Percentiles rank a stretch among this genome's conserved stretches.
Conservation (phyloP, 805 yeast genomes). For the Lipomyces orientalis region DNA sequence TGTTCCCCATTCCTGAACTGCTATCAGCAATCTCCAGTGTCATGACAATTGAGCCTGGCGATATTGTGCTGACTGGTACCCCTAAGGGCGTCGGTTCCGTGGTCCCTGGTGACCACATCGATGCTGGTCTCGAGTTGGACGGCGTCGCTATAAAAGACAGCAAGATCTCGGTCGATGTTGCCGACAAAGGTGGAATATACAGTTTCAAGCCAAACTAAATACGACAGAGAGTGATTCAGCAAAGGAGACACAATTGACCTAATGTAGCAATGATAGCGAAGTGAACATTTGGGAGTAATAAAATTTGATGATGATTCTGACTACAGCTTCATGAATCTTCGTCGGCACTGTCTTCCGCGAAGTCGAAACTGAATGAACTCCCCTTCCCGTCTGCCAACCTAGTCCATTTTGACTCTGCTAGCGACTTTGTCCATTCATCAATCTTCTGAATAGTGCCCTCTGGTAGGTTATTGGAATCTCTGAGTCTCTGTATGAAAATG, state of each 20-base stretch:
- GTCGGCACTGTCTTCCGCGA: conserved; percentile 29
- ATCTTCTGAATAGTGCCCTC: conserved; percentile 41
- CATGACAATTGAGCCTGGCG: conserved; percentile 91
- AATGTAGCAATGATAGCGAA: neutral
- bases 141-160: conserved; percentile 62
- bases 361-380: conserved; percentile 49
- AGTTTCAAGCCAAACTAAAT: conserved; percentile 50
- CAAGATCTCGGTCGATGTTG: conserved; percentile 58
- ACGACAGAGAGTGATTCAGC: neutral
- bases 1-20: conserved; percentile 83
- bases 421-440: conserved; percentile 37
- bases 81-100: conserved; percentile 96
- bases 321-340: neutral
- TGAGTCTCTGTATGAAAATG: conserved; percentile 48
- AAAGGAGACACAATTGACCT: conserved; percentile 8
- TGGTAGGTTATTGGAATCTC: conserved; percentile 24
- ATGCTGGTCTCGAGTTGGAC: conserved; percentile 64
- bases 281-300: neutral
- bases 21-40: conserved; percentile 80
- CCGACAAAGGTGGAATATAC: conserved; percentile 65
- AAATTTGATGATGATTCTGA: neutral
- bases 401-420: conserved; percentile 57
- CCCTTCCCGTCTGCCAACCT: conserved; percentile 45
- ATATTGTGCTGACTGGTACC: conserved; percentile 91
- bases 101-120: conserved; percentile 75